A percentile compares a stretch with the other conserved stretches of the same genome.
Conservation (phyloP, 1,139 yeast genomes). For the Scheffersomyces quercinus region DNA sequence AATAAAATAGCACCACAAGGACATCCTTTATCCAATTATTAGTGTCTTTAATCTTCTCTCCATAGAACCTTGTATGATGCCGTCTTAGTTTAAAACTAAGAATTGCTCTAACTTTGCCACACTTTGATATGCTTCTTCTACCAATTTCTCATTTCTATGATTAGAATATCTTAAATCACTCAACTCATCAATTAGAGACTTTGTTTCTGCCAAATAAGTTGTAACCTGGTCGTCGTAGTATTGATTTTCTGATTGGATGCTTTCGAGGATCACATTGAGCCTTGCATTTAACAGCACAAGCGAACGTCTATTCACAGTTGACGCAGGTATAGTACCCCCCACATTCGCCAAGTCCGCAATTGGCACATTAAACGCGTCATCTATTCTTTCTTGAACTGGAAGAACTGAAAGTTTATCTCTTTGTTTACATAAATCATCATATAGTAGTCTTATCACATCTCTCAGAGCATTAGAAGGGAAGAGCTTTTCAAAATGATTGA, state of each 20-base stretch:
- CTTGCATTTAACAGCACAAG: not conserved
- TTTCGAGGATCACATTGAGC: too few species aligned
- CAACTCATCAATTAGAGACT: conserved; percentile 16
- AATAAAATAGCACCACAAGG: conserved; percentile 14
- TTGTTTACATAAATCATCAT: conserved; percentile 21
- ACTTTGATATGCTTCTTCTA: conserved; percentile 7
- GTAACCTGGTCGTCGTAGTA: too few species aligned
- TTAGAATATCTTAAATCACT: conserved; percentile 22
- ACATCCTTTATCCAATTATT: not conserved
- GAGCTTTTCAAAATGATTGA: conserved; percentile 10
- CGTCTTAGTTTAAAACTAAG: not conserved
- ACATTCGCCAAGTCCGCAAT: conserved; percentile 4
- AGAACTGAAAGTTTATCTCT: conserved; percentile 9
- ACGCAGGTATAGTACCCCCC: conserved; percentile 2
- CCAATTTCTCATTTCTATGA: conserved; percentile 7
- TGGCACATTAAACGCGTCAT: not conserved
- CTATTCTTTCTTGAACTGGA: too few species aligned
- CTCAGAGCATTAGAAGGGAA: conserved; percentile 17
- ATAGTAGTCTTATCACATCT: conserved; percentile 14
- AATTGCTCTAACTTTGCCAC: conserved; percentile 6
- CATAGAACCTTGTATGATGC: too few species aligned
- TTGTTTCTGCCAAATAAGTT: conserved; percentile 11
- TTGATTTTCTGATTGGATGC: too few species aligned
- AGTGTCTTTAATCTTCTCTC: not conserved
- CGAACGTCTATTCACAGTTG: not conserved